Base-by-base conservation (phyloP, 345 rosid genomes). In the Euphorbia peplus region DNA sequence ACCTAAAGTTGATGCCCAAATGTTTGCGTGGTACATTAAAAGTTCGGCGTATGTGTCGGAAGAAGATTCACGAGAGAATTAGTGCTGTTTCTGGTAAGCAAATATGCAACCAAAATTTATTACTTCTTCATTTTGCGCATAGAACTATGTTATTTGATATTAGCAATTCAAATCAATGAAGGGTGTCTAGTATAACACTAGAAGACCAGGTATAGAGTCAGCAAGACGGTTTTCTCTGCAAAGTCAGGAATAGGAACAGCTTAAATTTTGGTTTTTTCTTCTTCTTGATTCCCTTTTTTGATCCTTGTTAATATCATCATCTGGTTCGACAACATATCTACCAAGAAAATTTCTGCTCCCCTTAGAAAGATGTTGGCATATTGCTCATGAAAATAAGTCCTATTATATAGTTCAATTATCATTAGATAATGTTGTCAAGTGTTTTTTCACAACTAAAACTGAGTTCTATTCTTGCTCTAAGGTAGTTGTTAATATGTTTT, bases 61-160 rank as follows among this genome's bases (percentile, higher is more conserved):
- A 77, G 80, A 92, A 86, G 92, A 95, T 95, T 28, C 85, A 76
- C 16, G 97, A 95, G 73, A 85, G 99, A 79, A 85, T 92, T 56
- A 66, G 81, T 41, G 96, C 93, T 52, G 74, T 90, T 70, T 87
- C 87, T 56, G 91, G 99, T 92, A 64, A 66, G 66, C 42, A 65
- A 42, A 30, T 46, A 8, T 69, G 37, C n/a, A 15, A 32, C 58
- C 14, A 48, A 35, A 39, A 18, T 16, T 22, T 44, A 15, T 39
- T 21, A 41, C 4, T 35, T 37, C 8, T 19, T 39, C 47, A 60
- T 32, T 35, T 56, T 16, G 24, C 64, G 26, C 19, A 29, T 32
- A 59, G 22, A 16, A 41, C 29, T 19, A 22, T 4, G 9, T 21
- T 39, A 35, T 60, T n/a, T 1, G 3, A 42, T 21, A 19, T 5